Conservation (phyloP, 345 rosid genomes). For the Salix suchowensis region DNA sequence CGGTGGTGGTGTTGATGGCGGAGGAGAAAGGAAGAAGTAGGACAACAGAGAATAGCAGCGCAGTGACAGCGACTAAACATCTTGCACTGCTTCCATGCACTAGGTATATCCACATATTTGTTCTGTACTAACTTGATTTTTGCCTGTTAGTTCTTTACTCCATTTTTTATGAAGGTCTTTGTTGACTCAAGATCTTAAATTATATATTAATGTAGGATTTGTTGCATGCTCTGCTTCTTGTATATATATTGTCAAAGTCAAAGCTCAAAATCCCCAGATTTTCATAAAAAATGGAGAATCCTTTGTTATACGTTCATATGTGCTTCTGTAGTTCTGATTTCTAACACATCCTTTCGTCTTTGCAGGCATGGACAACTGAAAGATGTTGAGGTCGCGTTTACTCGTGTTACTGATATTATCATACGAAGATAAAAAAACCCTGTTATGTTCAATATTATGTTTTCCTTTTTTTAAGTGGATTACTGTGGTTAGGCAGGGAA, state of each 20-base stretch:
- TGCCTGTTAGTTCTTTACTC: too few relatives aligned
- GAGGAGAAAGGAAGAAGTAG: conserved; percentile 42
- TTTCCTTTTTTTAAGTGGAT: too few relatives aligned
- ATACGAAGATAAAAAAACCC: not conserved
- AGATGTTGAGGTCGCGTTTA: not conserved
- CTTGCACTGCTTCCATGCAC: not conserved
- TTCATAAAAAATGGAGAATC: not conserved
- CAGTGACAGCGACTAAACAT: conserved; percentile 65
- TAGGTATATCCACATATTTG: not conserved
- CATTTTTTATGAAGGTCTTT: too few relatives aligned
- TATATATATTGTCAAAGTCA: not conserved
- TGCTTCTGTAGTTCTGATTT: too few relatives aligned
- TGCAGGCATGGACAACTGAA: not conserved
- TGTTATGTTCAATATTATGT: not conserved
- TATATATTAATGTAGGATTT: not conserved
- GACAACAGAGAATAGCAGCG: conserved; percentile 43
- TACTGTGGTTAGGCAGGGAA: too few relatives aligned
- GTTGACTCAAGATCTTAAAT: not conserved
- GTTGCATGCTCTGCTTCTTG: not conserved
- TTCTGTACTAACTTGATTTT: too few relatives aligned
- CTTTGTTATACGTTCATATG: not conserved
- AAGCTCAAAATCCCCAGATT: not conserved
- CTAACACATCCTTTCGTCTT: not conserved
- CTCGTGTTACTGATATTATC: not conserved
- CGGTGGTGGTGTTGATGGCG: not conserved